Evolutionary conservation across 139 green algal species (phyloP).

Genomic region (Chlamydomonas schloesseri): DNA sequence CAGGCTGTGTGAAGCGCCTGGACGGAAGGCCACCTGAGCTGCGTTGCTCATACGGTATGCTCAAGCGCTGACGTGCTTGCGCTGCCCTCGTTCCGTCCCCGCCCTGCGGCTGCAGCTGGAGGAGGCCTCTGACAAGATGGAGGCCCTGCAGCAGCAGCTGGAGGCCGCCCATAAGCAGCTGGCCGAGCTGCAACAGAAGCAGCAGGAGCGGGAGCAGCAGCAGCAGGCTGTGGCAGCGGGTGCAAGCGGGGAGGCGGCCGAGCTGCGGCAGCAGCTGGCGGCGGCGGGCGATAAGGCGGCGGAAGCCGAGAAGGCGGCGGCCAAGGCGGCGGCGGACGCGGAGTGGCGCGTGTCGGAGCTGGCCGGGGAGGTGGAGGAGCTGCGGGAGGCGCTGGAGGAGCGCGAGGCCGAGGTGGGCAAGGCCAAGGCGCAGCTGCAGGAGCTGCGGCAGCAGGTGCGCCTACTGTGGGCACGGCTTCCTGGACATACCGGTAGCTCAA

Average conservation of each 20-base stretch:
- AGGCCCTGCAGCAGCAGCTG: slow-evolving; percentile 5
- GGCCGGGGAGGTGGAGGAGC: background rate
- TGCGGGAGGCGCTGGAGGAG: slow-evolving; percentile 3
- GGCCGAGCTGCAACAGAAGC: too few species aligned
- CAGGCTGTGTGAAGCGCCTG: too few species aligned
- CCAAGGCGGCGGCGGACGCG: background rate
- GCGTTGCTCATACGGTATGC: too few species aligned
- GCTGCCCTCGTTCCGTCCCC: background rate
- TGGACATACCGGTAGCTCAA: too few species aligned
- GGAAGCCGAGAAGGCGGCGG: background rate
- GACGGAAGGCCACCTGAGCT: too few species aligned
- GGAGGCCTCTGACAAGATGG: background rate
- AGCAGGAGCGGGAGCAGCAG: too few species aligned
- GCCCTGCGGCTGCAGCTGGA: slow-evolving; percentile 29
- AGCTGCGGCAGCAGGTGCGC: background rate
- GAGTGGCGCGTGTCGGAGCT: background rate
- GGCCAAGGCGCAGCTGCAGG: background rate
- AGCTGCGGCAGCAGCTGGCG: background rate
- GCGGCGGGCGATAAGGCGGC: background rate
- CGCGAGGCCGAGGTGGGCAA: background rate
- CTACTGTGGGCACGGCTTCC: too few species aligned
- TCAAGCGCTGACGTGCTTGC: too few species aligned
- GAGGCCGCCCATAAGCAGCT: background rate
- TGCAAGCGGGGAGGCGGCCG: too few species aligned
- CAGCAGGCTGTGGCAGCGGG: too few species aligned